Base-by-base conservation (phyloP, 2,329 filamentous ascomycete species). In the Dactylonectria estremocensis region DNA sequence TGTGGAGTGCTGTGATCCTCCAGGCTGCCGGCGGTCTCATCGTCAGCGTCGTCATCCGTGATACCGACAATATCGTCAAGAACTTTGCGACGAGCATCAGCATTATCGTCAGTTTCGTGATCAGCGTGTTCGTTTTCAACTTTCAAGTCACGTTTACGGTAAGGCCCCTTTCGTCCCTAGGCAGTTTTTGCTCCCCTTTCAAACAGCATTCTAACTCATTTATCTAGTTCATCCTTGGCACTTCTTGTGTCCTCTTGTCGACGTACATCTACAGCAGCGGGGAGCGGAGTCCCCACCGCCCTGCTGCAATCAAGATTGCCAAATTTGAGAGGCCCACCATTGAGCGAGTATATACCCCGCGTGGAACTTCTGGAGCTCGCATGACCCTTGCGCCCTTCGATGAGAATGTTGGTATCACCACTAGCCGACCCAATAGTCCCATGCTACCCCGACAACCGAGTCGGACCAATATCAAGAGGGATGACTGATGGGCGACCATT, bases 31-130 rank as follows among this genome's bases (percentile, higher is more conserved):
- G 95, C 35, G 96, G 95, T 24, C 88, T 98, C 31, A 83, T 97
- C n/a, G 91, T 79, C n/a, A 83, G 81, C 43, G 72, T 83, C 8
- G 81, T 83, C 61, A 83, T 83, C 57, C 77, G 81, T 40, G 81
- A 83, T 66, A 74, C 80, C 8, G 82, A 83, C 70, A 97, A 96
- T 77, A 97, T 97, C 78, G 92, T 94, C 66, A 97, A 97, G 85
- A 97, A 96, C 78, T 95, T 97, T 81, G 95, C 95, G 5, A 95
- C 95, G 5, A 96, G 93, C 76, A 93, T 97, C 69, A 97, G 94
- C 77, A 97, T 98, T 69, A 85, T 98, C 63, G 83, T 98, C 56
- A 97, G 93, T 78, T 95, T 95, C 70, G 72, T 98, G 14, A 93
- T 93, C 59, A 97, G 95, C 77, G 88, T 97, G 2, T 91, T 90